Conservation (phyloP, 1,284 basidiomycete species). For the Trametes polyzona region DNA sequence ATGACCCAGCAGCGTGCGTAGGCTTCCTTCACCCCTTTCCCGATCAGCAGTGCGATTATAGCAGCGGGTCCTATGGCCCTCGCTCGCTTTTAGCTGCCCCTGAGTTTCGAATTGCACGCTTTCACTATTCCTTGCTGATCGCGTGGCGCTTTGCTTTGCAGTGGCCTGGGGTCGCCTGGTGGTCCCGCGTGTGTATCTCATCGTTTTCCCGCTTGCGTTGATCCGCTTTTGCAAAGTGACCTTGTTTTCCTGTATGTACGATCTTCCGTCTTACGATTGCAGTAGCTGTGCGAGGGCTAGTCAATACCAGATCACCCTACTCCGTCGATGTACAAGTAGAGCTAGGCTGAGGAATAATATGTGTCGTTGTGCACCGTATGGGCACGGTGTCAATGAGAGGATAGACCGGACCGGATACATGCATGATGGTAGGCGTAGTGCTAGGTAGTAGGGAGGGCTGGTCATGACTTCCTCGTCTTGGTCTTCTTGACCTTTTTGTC, state of each 20-base stretch:
- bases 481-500: slow-evolving; percentile 6
- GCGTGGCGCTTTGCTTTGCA: slow-evolving; percentile 1
- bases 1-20: slow-evolving; percentile 6
- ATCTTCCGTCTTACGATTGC: not conserved
- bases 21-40: not conserved
- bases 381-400: too few relatives aligned
- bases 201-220: slow-evolving; percentile 3
- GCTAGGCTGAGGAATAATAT: slow-evolving; percentile 14
- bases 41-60: too few relatives aligned
- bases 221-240: slow-evolving; percentile 4
- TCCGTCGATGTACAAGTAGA: slow-evolving; percentile 19
- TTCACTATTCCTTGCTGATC: not conserved
- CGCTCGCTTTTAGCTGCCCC: not conserved
- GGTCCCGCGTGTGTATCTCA: not conserved
- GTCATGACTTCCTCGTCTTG: slow-evolving; percentile 7
- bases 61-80: not conserved
- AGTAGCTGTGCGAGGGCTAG: slow-evolving; percentile 3
- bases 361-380: not conserved
- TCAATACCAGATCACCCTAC: slow-evolving; percentile 12
- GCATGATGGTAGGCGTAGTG: not conserved
- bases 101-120: too few relatives aligned
- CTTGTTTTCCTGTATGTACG: slow-evolving; percentile 9
- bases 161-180: slow-evolving; percentile 1
- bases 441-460: not conserved
- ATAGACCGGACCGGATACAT: too few relatives aligned